Evolutionary conservation across 306 rosid species (phyloP), one percentile per base, ranked within the genome.

Genomic region (Casuarina cunninghamiana): DNA sequence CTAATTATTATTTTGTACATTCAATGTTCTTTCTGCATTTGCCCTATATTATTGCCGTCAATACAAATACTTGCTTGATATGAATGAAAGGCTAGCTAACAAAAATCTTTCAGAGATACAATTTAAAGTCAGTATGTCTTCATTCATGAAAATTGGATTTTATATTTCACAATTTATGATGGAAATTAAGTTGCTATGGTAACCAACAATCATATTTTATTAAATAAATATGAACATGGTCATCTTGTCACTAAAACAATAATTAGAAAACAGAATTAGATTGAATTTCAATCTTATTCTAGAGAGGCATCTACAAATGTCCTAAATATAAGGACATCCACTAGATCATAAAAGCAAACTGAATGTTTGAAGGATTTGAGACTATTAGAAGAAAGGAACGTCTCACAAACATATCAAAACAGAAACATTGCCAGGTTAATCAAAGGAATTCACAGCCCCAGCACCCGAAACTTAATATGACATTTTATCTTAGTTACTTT

Each of bases 381-480:
- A 19, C 62, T n/a, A 55, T 19, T 35, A 55, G 11, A 55, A 6
- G 15, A 38, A 2, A 62, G 19, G 4, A 35, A 62, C 10, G 37
- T 62, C 69, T 62, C 69, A 37, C 71, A 67, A 66, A 43, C 50
- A 67, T 13, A 42, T 67, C 71, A 67, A 42, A 8, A 15, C 50
- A 8, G 50, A 43, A 41, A 42, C 71, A 67, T 35, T 67, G 71
- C 10, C 71, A 42, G 43, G 39, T 32, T 15, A 42, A 67, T 41
- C 15, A 43, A 39, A 4, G 10, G 42, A 42, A 19, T 66, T 32
- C 12, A 61, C 68, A 35, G 68, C 8, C 68, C 11, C 32, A 37
- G 4, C 2, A 16, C 68, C n/a, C 4, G 43, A 61, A 32, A 61
- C 43, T 61, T 35, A 10, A 4, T 32, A 32, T 12, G 11, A n/a